phyloP scores from a whole-genome alignment of 768 basidiomycete genomes.

The Collybia nuda region DNA sequence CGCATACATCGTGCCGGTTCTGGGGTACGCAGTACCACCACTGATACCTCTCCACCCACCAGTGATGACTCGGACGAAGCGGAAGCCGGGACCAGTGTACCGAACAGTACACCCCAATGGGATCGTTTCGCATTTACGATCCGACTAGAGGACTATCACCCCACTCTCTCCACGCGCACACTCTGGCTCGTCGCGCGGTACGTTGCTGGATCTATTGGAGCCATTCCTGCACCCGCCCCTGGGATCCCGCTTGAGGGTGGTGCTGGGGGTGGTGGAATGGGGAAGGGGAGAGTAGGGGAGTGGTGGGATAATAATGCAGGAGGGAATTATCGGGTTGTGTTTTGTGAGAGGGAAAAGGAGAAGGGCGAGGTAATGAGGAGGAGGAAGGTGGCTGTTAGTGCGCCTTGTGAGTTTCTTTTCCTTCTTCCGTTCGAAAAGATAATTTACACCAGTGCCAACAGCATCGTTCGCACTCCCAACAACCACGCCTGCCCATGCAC shows the following conservation, averaged over 20 bases:
- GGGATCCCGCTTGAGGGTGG: neutral
- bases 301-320: slow-evolving; percentile 94
- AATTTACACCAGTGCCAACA: neutral
- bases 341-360: slow-evolving; percentile 31
- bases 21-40: slow-evolving; percentile 2
- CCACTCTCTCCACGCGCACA: slow-evolving; percentile 45
- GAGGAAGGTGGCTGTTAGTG: slow-evolving; percentile 24
- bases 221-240: neutral
- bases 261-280: slow-evolving; percentile 6
- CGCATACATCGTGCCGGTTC: slow-evolving; percentile 10
- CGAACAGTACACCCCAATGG: slow-evolving; percentile 40
- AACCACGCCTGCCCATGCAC: neutral
- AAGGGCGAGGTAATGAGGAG: neutral
- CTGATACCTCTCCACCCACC: neutral
- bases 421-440: neutral
- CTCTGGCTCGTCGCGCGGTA: slow-evolving; percentile 66
- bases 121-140: slow-evolving; percentile 64
- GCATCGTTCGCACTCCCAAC: slow-evolving; percentile 5
- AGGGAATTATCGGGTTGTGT: slow-evolving; percentile 75
- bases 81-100: slow-evolving; percentile 9
- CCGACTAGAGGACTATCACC: slow-evolving; percentile 70
- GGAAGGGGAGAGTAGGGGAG: slow-evolving; percentile 44
- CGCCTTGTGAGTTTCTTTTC: slow-evolving; percentile 28
- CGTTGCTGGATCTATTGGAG: slow-evolving; percentile 10
- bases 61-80: neutral